A percentile compares a stretch with the other conserved stretches of the same genome.
Evolutionary conservation across 352 stramenopile genomes (phyloP).

Genomic region (Phytophthora kernoviae): DNA sequence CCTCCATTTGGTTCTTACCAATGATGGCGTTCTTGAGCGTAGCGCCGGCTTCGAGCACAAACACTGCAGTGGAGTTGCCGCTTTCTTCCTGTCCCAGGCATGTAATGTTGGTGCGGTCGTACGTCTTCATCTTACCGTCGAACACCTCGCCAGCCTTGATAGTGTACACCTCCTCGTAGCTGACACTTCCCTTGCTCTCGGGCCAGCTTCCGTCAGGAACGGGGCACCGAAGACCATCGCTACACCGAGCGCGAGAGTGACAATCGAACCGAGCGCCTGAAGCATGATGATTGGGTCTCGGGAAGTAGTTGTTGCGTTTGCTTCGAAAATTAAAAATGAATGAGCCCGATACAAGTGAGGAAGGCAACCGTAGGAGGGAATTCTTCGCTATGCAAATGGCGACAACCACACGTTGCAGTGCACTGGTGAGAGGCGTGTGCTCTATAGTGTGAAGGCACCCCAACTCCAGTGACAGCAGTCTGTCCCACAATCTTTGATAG

Average conservation of each 20-base stretch:
- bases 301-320: neutral
- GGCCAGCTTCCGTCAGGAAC: conserved; percentile 40
- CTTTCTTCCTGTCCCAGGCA: conserved; percentile 45
- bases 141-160: conserved; percentile 47
- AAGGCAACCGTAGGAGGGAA: too few relatives aligned
- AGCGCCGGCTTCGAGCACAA: conserved; percentile 45
- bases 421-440: too few relatives aligned
- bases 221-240: conserved; percentile 11
- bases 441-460: too few relatives aligned
- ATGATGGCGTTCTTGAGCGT: conserved; percentile 71
- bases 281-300: neutral
- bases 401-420: neutral
- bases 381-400: too few relatives aligned
- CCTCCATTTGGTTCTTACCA: conserved; percentile 47
- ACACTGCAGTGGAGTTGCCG: conserved; percentile 32
- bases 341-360: too few relatives aligned
- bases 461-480: too few relatives aligned
- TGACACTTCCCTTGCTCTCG: conserved; percentile 29
- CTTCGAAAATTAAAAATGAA: too few relatives aligned
- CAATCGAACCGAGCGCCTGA: conserved; percentile 6
- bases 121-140: conserved; percentile 50
- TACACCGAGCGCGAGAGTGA: conserved; percentile 5
- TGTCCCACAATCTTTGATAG: too few relatives aligned
- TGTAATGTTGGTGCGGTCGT: conserved; percentile 36
- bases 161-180: conserved; percentile 29